These are phyloP conservation scores for Hibiscus tridactylites DNA, from an alignment of 345 rosid species.

Conservation along the genomic window DNA sequence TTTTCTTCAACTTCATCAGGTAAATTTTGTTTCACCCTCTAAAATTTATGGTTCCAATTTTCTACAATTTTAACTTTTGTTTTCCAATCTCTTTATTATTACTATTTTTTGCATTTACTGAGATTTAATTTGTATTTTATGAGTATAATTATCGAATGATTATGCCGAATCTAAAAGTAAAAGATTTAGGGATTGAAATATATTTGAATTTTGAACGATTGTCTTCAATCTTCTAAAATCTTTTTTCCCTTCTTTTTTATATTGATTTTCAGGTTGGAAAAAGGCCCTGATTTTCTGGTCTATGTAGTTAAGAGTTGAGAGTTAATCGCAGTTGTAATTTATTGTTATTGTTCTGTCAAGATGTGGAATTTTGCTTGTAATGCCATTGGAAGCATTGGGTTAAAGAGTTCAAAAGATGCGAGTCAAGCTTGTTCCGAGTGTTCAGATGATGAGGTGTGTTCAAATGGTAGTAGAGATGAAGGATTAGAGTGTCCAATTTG, in stretches of 20 bases:
- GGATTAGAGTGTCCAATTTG: slow-evolving; percentile 65
- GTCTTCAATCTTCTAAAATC: not conserved
- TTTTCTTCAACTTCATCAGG: not conserved
- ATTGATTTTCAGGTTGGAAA: not conserved
- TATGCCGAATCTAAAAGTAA: not conserved
- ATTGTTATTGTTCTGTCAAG: not conserved
- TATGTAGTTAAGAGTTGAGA: not conserved
- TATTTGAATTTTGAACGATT: not conserved
- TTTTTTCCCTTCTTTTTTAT: not conserved
- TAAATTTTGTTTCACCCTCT: not conserved
- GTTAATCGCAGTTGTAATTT: slow-evolving; percentile 4
- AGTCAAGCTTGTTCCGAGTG: slow-evolving; percentile 32
- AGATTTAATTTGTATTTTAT: not conserved
- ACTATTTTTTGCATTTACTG: not conserved
- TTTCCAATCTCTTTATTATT: too few species aligned
- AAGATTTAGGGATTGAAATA: not conserved
- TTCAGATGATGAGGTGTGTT: slow-evolving; percentile 45
- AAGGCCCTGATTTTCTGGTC: not conserved
- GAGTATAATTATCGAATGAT: not conserved
- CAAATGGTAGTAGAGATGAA: slow-evolving; percentile 31
- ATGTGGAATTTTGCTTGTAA: slow-evolving; percentile 43
- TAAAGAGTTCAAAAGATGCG: slow-evolving; percentile 20
- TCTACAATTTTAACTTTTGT: too few species aligned
- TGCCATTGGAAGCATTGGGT: slow-evolving; percentile 24
- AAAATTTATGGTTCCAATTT: not conserved